Conservation (phyloP, 2,329 filamentous ascomycete species). For the Penicillium vulpinum region DNA sequence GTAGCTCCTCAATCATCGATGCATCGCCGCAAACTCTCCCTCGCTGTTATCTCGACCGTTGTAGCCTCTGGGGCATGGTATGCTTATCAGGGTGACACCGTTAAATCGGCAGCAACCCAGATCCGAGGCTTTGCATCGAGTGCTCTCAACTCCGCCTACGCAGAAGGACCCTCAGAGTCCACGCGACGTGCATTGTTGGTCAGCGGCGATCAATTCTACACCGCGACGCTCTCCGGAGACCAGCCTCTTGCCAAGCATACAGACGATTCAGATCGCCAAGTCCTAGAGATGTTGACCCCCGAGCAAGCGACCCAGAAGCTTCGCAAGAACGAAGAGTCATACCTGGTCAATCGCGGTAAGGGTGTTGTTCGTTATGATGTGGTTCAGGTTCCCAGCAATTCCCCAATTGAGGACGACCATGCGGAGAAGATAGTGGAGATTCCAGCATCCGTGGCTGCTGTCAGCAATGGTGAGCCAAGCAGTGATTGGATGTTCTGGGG, state of each 20-base stretch:
- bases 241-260: slow-evolving; percentile 85
- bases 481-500: slow-evolving; percentile 99
- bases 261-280: slow-evolving; percentile 77
- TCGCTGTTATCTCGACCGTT: slow-evolving; percentile 49
- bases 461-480: slow-evolving; percentile 56
- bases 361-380: slow-evolving; percentile 94
- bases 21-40: slow-evolving; percentile 51
- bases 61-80: slow-evolving; percentile 53
- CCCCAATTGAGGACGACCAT: slow-evolving; percentile 97
- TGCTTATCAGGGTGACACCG: slow-evolving; percentile 45
- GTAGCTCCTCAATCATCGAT: slow-evolving; percentile 47
- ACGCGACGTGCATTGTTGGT: slow-evolving; percentile 73
- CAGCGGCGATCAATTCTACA: slow-evolving; percentile 86
- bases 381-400: slow-evolving; percentile 91
- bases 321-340: slow-evolving; percentile 86
- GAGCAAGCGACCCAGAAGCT: slow-evolving; percentile 91
- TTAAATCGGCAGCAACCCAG: slow-evolving; percentile 26
- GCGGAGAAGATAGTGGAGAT: slow-evolving; percentile 97
- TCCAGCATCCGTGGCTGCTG: slow-evolving; percentile 60
- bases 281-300: slow-evolving; percentile 93
- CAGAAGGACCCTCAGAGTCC: slow-evolving; percentile 53
- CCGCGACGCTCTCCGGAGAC: slow-evolving; percentile 80
- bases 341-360: slow-evolving; percentile 80
- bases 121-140: slow-evolving; percentile 27
- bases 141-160: slow-evolving; percentile 29